Evolutionary conservation across 2,329 filamentous ascomycete species (phyloP), one percentile per base, ranked within the genome.

Genomic region (Xylaria sp.): DNA sequence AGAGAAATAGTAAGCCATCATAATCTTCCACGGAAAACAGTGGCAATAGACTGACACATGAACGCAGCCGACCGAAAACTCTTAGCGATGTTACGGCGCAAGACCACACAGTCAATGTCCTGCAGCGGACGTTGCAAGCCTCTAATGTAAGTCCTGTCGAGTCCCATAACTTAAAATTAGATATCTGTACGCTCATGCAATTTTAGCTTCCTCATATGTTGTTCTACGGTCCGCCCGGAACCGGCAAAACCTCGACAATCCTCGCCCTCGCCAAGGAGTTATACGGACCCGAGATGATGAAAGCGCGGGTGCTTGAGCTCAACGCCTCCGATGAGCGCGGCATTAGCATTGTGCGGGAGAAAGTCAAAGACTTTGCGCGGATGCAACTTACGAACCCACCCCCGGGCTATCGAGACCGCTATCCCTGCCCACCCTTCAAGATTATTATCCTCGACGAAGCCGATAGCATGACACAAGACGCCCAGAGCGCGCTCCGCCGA

Each of bases 281-380:
- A 69, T 99, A 97, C 82, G 97, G 96, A 0, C 96, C 96, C 50
- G 93, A 97, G 73, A 90, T 99, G 76, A 92, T 97, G 77, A 94
- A 93, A 77, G 89, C 93, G 14, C 92, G 97, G 57, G 96, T 99
- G n/a, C 93, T 99, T 69, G 97, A 99, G 83, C 90, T 99, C 77
- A 99, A 99, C 82, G 97, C 97, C 75, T 99, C 97, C 45, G 96
- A 99, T 82, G 96, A 99, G 83, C 94, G 96, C 72, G 97, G 97
- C 61, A 98, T 99, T 78, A 92, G 89, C 69, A 98, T 99, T 72
- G 95, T 99, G 45, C 92, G 96, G 61, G 93, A 98, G 77, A 98
- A 98, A 81, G 94, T 99, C 79, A 99, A 99, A 81, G 92, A 97
- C 81, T 99, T 99, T 80, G 97, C 97, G 24, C 90, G 95, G 69